Evolutionary conservation across 768 basidiomycete genomes (phyloP), one percentile per base, ranked within the genome.

Genomic region (Suillus clintonianus): DNA sequence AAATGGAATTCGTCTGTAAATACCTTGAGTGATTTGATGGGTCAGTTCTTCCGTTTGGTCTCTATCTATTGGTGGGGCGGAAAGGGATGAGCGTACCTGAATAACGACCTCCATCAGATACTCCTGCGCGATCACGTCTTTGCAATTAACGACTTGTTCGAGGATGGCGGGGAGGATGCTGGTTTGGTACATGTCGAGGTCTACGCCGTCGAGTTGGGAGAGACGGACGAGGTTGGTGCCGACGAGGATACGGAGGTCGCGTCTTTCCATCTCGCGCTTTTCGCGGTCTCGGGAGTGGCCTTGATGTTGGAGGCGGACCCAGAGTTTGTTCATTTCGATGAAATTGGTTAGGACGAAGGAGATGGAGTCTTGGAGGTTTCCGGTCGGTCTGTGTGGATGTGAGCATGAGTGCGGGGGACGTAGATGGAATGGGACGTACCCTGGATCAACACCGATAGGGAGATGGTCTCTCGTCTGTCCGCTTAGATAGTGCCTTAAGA

Each of bases 21-120:
- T 19, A 99, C 97, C 93, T 95, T 27, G 27, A 27, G 27, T 27
- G 27, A 51, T 68, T 15, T 37, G n/a, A 15, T 36, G 54, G 39
- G 13, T 36, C 24, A 24, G 45, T 50, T 50, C 50, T 30, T 30
- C 27, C 27, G n/a, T 4, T 10, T 51, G 27, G 13, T 22, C 48
- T 8, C 27, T 9, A 27, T 50, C 24, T 2, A 50, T 27, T 27
- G 27, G 27, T 27, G 27, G 27, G 34, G 34, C 5, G 8, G 5
- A 27, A 30, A 43, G 13, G 19, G 5, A 15, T 15, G n/a, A 47
- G 71, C 84, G 41, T 63, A 92, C 94, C 83, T 99, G 97, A 68
- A 99, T 99, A 65, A 99, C 95, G 11, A 99, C 97, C 76, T 99
- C 97, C 97, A 99, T 99, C 53, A 99, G 77, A 76, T 99, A 99